Evolutionary conservation across 148 eudicot species (phyloP).

Genomic region (Polygonum aviculare): DNA sequence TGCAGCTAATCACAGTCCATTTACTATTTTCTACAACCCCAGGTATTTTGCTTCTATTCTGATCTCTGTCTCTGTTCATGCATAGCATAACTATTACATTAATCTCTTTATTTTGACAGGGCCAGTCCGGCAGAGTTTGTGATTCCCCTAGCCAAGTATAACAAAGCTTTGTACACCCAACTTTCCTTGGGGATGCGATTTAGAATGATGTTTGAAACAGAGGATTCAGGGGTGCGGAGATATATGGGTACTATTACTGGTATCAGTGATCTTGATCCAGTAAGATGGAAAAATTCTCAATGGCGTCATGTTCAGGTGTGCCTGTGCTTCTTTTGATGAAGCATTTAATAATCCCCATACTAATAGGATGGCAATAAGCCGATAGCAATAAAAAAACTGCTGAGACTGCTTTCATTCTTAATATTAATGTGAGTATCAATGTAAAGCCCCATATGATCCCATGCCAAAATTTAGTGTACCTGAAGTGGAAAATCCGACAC

Average conservation of each 20-base stretch:
- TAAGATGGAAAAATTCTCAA: conserved; percentile 87
- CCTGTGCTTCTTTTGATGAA: neutral
- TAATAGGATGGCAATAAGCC: neutral
- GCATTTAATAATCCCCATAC: neutral
- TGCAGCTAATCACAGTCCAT: conserved; percentile 91
- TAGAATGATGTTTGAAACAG: conserved; percentile 98
- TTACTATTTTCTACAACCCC: conserved; percentile 88
- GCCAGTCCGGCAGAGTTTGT: conserved; percentile 95
- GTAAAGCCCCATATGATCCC: neutral
- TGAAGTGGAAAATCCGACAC: neutral
- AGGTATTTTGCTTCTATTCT: conserved; percentile 35
- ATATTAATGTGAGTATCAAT: neutral
- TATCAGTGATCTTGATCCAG: conserved; percentile 72
- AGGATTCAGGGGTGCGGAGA: conserved; percentile 89
- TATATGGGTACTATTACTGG: conserved; percentile 94
- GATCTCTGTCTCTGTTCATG: neutral
- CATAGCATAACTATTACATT: neutral
- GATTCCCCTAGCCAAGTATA: conserved; percentile 89
- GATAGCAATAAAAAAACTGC: neutral
- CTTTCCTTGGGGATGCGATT: conserved; percentile 92
- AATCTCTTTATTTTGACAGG: conserved; percentile 31
- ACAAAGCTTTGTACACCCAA: conserved; percentile 93
- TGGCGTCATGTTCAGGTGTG: conserved; percentile 95
- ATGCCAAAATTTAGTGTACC: neutral
- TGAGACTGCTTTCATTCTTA: neutral